A percentile compares a stretch with the other conserved stretches of the same genome.
phyloP scores from a whole-genome alignment of 805 yeast species.

The Ogataea paradorogensis region DNA sequence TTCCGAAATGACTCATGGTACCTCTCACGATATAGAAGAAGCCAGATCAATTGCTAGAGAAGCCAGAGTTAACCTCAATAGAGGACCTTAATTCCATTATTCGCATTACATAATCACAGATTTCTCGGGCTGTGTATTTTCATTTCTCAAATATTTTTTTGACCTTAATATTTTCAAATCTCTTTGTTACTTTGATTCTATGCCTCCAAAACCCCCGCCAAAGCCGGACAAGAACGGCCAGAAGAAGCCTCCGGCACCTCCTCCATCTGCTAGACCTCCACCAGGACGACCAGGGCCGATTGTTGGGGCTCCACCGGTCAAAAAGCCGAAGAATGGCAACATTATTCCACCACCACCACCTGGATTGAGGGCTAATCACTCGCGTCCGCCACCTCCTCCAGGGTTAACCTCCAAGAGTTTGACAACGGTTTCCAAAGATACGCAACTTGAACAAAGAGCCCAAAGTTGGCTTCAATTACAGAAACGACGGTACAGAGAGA shows the following conservation, averaged over 20 bases:
- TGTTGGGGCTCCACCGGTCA: conserved; percentile 19
- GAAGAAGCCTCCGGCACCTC: conserved; percentile 4
- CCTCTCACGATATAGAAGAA: conserved; percentile 86
- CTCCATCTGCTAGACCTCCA: conserved; percentile 12
- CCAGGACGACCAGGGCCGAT: background rate
- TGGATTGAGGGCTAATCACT: conserved; percentile 2
- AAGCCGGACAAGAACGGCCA: conserved; percentile 1
- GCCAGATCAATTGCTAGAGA: conserved; percentile 81
- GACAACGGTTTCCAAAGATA: conserved; percentile 8
- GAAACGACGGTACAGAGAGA: conserved; percentile 49
- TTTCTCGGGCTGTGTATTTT: background rate
- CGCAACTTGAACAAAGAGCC: conserved; percentile 40
- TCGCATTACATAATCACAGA: background rate
- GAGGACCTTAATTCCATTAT: background rate
- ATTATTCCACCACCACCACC: conserved; percentile 38
- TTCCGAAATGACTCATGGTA: conserved; percentile 63
- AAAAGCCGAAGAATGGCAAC: conserved; percentile 14
- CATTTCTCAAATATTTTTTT: conserved; percentile 3
- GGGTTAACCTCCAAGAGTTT: conserved; percentile 1
- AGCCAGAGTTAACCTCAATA: conserved; percentile 54
- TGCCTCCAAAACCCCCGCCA: conserved; percentile 19
- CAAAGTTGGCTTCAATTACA: conserved; percentile 63
- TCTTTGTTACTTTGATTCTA: background rate
- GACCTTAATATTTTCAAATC: conserved; percentile 1
- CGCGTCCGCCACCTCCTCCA: conserved; percentile 32